Evolutionary conservation across 2,329 filamentous ascomycete species (phyloP), one percentile per base, ranked within the genome.

Genomic region (Diplodia sapinea): DNA sequence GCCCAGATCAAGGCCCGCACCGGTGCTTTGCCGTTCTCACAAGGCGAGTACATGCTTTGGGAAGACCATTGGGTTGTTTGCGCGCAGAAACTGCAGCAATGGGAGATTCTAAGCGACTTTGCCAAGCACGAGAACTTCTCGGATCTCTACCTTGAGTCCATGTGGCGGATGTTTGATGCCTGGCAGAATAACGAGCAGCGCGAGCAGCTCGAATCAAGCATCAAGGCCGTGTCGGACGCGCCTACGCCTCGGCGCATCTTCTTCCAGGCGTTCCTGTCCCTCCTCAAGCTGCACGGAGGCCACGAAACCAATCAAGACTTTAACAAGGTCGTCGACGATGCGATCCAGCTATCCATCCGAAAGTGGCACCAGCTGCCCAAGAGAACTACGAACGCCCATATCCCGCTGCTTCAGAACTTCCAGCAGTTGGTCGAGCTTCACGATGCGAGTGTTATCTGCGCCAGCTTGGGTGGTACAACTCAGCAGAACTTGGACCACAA

Each of bases 321-420:
- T 79, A 91, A 90, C 70, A 89, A 93, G 68, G 87, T 96, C 26
- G 97, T 94, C 74, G 95, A 99, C 74, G 96, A 99, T 80, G 94
- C 95, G 2, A 97, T 98, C 65, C 95, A 99, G 78, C 83, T 99
- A 11, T 96, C 94, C 0, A 97, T 99, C 72, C 87, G 95, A 69
- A 99, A 99, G 79, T 99, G 95, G 95, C 94, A 99, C 78, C 96
- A 99, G 79, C 85, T 99, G n/a, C 95, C 95, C 0, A 91, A 90
- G 75, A 90, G 91, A 52, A 91, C 98, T 70, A 99, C 95, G 0
- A 94, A 96, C 74, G 94, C 95, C 2, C 95, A 99, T 76, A 92
- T 98, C 68, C 94, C 94, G 0, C 86, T 99, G 54, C 82, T 99
- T 69, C 94, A 99, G 78, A 96, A 97, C 79, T 99, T 99, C 84